Evolutionary conservation across 2,329 filamentous ascomycete species (phyloP).

Genomic region (Clonostachys byssicola): DNA sequence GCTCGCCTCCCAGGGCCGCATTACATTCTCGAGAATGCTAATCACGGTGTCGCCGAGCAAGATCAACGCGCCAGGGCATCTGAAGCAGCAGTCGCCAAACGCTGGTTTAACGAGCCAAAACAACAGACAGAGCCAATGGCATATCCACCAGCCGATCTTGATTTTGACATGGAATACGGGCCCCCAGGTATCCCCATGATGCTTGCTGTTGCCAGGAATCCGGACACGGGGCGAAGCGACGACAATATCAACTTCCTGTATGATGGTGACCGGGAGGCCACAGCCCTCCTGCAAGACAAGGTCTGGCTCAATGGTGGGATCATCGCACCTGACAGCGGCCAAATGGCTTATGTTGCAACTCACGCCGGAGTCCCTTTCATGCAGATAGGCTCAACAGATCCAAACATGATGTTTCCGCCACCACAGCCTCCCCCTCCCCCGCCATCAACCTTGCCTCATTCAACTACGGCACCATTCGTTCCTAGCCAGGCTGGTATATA

Average conservation of each 20-base stretch:
- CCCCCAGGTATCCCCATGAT: slow-evolving; percentile 3
- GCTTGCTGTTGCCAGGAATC: slow-evolving; percentile 1
- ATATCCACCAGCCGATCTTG: neutral
- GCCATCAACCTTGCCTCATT: neutral
- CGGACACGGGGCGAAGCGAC: neutral
- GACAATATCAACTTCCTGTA: neutral
- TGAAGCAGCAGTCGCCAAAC: slow-evolving; percentile 12
- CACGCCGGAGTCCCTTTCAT: neutral
- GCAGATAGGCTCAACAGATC: neutral
- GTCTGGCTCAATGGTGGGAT: neutral
- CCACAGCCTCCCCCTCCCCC: neutral
- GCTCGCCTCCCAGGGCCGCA: slow-evolving; percentile 14
- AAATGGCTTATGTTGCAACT: neutral
- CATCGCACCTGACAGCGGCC: neutral
- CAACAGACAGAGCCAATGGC: neutral
- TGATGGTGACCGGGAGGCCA: neutral
- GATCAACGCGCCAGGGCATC: slow-evolving; percentile 7
- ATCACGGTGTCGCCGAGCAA: slow-evolving; percentile 11
- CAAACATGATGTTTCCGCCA: slow-evolving; percentile 1
- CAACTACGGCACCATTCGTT: slow-evolving; percentile 5
- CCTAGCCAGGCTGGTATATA: slow-evolving; percentile 12
- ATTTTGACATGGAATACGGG: slow-evolving; percentile 3
- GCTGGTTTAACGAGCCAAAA: slow-evolving; percentile 8
- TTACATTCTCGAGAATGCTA: slow-evolving; percentile 16
- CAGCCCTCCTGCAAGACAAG: neutral